These are phyloP conservation scores for Tephrocybe sp. DNA, from an alignment of 768 basidiomycete genomes.

Conservation along the genomic window DNA sequence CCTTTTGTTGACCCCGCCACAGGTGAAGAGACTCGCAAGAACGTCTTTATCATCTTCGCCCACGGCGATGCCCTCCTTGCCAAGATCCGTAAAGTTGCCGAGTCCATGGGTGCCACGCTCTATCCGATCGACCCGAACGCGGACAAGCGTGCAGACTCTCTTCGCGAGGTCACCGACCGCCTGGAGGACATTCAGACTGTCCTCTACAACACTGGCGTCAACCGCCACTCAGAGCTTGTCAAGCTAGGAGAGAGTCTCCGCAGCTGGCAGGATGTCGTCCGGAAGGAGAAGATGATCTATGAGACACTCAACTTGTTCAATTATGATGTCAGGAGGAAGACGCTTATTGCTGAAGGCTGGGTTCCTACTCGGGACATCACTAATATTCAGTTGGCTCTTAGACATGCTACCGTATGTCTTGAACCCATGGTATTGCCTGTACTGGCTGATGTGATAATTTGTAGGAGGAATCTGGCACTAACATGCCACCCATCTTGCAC, in stretches of 20 bases:
- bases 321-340: slow-evolving; percentile 92
- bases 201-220: slow-evolving; percentile 85
- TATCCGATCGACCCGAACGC: slow-evolving; percentile 96
- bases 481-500: slow-evolving; percentile 87
- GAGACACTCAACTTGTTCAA: slow-evolving; percentile 95
- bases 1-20: slow-evolving; percentile 89
- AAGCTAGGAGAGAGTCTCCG: slow-evolving; percentile 83
- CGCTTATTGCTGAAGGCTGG: slow-evolving; percentile 97
- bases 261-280: slow-evolving; percentile 92
- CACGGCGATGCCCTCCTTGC: slow-evolving; percentile 90
- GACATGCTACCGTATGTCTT: slow-evolving; percentile 78
- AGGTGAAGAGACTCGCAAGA: slow-evolving; percentile 86
- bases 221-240: slow-evolving; percentile 77
- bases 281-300: slow-evolving; percentile 95
- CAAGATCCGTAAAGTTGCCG: slow-evolving; percentile 97
- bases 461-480: slow-evolving; percentile 89
- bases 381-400: slow-evolving; percentile 80
- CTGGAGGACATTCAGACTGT: slow-evolving; percentile 91
- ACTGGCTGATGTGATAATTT: slow-evolving; percentile 20
- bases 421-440: not conserved
- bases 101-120: slow-evolving; percentile 97
- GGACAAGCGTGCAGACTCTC: slow-evolving; percentile 87
- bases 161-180: slow-evolving; percentile 84
- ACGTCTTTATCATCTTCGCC: slow-evolving; percentile 99
- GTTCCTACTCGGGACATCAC: slow-evolving; percentile 91